Evolutionary conservation across 345 rosid genomes (phyloP).

Genomic region (Cardamine occulta): DNA sequence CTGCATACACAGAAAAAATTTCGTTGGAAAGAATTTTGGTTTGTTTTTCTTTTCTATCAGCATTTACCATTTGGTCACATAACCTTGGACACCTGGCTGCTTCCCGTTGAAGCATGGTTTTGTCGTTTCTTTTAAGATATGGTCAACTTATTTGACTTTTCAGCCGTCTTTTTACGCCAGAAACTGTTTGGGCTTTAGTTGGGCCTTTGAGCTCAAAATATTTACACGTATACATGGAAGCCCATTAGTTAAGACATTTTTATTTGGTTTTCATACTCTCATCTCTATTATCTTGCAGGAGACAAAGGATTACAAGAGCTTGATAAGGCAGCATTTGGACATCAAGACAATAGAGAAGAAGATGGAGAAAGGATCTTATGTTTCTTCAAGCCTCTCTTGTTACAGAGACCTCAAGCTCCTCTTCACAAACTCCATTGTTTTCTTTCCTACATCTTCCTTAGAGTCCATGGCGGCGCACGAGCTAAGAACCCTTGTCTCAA

Average conservation of each 20-base stretch:
- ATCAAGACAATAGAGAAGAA: slow-evolving; percentile 56
- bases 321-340: slow-evolving; percentile 66
- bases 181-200: slow-evolving; percentile 28
- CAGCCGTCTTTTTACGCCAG: background rate
- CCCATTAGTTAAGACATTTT: background rate
- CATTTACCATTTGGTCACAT: slow-evolving; percentile 20
- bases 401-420: slow-evolving; percentile 74
- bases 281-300: slow-evolving; percentile 44
- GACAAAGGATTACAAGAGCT: slow-evolving; percentile 47
- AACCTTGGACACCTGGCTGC: slow-evolving; percentile 37
- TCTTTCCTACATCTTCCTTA: slow-evolving; percentile 56
- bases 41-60: background rate
- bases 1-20: background rate
- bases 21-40: background rate
- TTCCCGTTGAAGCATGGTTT: slow-evolving; percentile 40
- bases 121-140: slow-evolving; percentile 39
- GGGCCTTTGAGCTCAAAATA: background rate
- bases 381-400: slow-evolving; percentile 48
- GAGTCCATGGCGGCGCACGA: slow-evolving; percentile 57
- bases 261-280: background rate
- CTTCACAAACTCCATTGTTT: slow-evolving; percentile 67
- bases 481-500: slow-evolving; percentile 51
- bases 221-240: background rate
- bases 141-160: slow-evolving; percentile 40
- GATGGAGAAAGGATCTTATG: slow-evolving; percentile 56